Evolutionary conservation across 2,329 filamentous ascomycete genomes (phyloP), one percentile per base, ranked within the genome.

Genomic region (Exophiala alcalophila): DNA sequence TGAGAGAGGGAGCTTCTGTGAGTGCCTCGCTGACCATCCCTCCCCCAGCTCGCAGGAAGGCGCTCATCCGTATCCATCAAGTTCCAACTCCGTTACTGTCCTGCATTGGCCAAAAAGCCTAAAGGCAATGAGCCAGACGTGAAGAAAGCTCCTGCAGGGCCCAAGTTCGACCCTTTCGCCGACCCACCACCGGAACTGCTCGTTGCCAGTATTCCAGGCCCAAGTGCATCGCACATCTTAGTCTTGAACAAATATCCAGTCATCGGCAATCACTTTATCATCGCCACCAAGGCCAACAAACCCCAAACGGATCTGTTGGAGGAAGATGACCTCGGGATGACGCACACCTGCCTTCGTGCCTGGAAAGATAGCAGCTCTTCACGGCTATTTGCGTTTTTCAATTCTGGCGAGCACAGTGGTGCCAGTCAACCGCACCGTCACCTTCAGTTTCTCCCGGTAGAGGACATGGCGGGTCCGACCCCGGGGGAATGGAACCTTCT

Each of bases 241-340:
- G 64, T 73, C 16, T 49, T 73, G 41, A 73, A 73, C 50, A 73
- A 73, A 50, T 73, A 62, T 48, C 70, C 70, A 6, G 65, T 73
- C 4, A 73, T 73, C 10, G 60, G 62, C 5, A 65, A 71, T 40
- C 70, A 73, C 50, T 72, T 72, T 53, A 72, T 73, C 33, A 61
- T 73, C 31, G 65, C 69, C n/a, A 73, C 70, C 3, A 67, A 60
- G 28, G 53, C 50, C 6, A 71, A 63, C 58, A 65, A 65, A 30
- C 50, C 61, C 4, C 70, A 72, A 54, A 68, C 66, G 1, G 61
- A 68, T 49, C 44, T 72, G 0, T 54, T 73, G 5, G 68, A 70
- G 19, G 59, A 57, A 42, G 59, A 62, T 1, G 70, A 73, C 50
- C 55, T 73, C 27, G 60, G 60, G 18, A 59, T 62, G 24, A 61